phyloP scores from a whole-genome alignment of 495 filamentous ascomycete species.

The Podospora sp. region DNA sequence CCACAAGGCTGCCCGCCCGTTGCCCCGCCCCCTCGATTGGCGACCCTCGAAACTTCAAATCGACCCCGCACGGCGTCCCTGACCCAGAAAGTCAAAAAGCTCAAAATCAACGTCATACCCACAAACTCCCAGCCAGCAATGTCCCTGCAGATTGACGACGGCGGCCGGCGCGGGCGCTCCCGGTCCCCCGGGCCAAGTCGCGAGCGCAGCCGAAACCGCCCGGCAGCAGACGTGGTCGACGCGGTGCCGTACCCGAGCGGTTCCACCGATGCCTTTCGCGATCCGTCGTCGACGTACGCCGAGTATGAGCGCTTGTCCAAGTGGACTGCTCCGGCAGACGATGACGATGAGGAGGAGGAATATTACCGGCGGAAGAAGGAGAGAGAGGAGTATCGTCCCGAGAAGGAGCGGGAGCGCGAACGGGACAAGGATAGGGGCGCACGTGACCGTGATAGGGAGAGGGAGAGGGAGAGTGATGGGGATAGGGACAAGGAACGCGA shows the following conservation, averaged over 20 bases:
- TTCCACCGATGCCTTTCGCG: conserved; percentile 38
- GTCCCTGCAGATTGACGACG: conserved; percentile 60
- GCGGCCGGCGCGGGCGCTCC: conserved; percentile 62
- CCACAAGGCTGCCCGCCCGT: not conserved
- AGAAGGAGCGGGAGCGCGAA: conserved; percentile 15
- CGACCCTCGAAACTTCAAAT: not conserved
- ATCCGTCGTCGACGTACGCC: conserved; percentile 31
- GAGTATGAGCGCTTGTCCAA: conserved; percentile 38
- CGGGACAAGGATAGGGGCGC: conserved; percentile 26
- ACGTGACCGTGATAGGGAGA: conserved; percentile 24
- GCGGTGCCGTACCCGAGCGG: conserved; percentile 53
- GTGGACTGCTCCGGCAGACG: conserved; percentile 29
- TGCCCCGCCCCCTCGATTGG: not conserved
- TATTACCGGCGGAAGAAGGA: conserved; percentile 26
- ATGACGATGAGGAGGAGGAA: conserved; percentile 28
- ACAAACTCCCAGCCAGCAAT: conserved; percentile 21
- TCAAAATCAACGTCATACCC: not conserved
- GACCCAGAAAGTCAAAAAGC: conserved; percentile 2
- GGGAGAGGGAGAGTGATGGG: not conserved
- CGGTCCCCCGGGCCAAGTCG: conserved; percentile 55
- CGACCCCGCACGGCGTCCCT: not conserved
- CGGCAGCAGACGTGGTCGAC: conserved; percentile 39
- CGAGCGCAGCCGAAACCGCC: conserved; percentile 47
- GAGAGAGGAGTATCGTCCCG: conserved; percentile 4
- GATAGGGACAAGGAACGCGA: conserved; percentile 5